Conservation (phyloP, 192 early-diverging fungal species). For the Linnemannia elongata region DNA sequence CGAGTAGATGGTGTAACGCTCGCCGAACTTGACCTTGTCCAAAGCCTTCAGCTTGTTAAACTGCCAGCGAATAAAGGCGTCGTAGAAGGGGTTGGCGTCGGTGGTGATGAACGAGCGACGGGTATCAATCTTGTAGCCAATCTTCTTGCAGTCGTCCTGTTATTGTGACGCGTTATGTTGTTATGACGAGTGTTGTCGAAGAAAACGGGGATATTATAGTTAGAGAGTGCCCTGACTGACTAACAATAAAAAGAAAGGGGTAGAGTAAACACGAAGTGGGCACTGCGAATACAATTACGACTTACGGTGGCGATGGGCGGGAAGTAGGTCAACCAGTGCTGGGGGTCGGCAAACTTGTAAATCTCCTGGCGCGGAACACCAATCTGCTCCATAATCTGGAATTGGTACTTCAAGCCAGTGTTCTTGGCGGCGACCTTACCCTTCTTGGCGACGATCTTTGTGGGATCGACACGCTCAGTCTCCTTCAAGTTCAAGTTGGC, state of each 20-base stretch:
- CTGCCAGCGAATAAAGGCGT: constrained; percentile 98
- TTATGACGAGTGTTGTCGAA: neutral
- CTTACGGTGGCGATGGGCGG: constrained; percentile 85
- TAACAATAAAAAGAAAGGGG: neutral
- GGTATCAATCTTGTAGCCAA: constrained; percentile 93
- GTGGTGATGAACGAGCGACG: constrained; percentile 98
- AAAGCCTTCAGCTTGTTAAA: constrained; percentile 88
- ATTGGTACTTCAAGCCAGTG: constrained; percentile 89
- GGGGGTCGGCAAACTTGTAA: constrained; percentile 90
- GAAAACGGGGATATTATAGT: no score
- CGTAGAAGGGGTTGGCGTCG: constrained; percentile 97
- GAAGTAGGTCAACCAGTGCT: constrained; percentile 95
- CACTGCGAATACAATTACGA: neutral
- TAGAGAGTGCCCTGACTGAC: no score
- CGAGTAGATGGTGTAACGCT: constrained; percentile 98
- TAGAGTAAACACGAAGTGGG: neutral
- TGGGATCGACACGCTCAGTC: constrained; percentile 65
- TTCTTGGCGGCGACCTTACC: constrained; percentile 93
- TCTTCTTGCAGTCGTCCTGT: constrained; percentile 76
- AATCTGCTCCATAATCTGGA: constrained; percentile 95
- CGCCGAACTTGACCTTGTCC: constrained; percentile 93
- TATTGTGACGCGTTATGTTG: neutral
- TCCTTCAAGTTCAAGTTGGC: constrained; percentile 58
- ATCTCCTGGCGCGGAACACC: constrained; percentile 92
- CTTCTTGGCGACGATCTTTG: constrained; percentile 80